Percentiles rank a stretch among this genome's conserved stretches.
Conservation (phyloP, 768 basidiomycete genomes). For the Boletus barrowsii region DNA sequence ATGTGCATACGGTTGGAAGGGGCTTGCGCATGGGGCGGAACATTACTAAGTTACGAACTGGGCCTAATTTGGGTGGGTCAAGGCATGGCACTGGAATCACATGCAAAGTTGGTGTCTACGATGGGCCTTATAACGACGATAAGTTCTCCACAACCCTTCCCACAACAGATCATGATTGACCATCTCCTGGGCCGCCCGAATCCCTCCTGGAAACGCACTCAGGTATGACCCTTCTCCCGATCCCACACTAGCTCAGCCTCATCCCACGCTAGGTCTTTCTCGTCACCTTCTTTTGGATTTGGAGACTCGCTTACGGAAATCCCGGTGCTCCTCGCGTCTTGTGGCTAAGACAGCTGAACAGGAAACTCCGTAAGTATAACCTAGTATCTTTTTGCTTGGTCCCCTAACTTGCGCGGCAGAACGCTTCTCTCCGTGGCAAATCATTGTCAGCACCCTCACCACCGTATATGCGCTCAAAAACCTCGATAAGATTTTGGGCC, state of each 20-base stretch:
- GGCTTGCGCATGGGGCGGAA: background rate
- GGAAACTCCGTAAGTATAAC: slow-evolving; percentile 49
- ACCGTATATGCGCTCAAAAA: slow-evolving; percentile 80
- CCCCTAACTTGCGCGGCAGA: slow-evolving; percentile 36
- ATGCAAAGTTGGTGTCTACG: slow-evolving; percentile 20
- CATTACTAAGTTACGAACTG: background rate
- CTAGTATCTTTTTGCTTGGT: background rate
- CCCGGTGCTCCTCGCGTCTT: slow-evolving; percentile 63
- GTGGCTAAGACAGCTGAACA: slow-evolving; percentile 60
- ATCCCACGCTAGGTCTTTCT: slow-evolving; percentile 66
- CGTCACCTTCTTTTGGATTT: slow-evolving; percentile 90
- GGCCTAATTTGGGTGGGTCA: background rate
- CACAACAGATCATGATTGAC: slow-evolving; percentile 72
- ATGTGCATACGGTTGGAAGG: too few relatives aligned
- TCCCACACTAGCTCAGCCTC: background rate
- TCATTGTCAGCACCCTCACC: slow-evolving; percentile 84
- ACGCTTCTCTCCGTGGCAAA: slow-evolving; percentile 94
- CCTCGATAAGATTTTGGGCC: slow-evolving; percentile 79
- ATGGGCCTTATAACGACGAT: slow-evolving; percentile 8
- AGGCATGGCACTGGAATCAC: slow-evolving; percentile 24
- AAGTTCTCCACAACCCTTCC: background rate
- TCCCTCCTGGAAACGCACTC: slow-evolving; percentile 85
- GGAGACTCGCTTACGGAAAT: slow-evolving; percentile 68
- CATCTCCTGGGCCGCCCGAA: slow-evolving; percentile 86
- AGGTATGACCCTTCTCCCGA: slow-evolving; percentile 42